Percentiles rank a stretch among this genome's conserved stretches.
Conservation (phyloP, 1,139 yeast genomes). For the Blastobotrys apis region DNA sequence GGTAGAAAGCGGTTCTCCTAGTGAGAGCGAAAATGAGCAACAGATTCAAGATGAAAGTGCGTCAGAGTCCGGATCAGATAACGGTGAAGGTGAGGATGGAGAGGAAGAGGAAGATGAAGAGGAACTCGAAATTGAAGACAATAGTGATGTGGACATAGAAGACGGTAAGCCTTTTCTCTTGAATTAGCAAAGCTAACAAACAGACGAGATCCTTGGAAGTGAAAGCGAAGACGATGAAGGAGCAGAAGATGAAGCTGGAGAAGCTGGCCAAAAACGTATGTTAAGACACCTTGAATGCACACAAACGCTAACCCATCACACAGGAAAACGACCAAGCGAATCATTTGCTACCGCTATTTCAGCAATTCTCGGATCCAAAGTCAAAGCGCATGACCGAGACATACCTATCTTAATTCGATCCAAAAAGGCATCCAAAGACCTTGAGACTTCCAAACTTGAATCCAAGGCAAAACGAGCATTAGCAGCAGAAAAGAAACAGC, state of each 20-base stretch:
- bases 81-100: constrained; percentile 15
- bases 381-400: constrained; percentile 81
- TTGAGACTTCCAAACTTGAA: constrained; percentile 79
- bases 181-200: background rate
- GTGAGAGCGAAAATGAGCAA: background rate
- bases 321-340: constrained; percentile 47
- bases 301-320: background rate
- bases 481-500: constrained; percentile 64
- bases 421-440: constrained; percentile 57
- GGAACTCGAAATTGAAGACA: constrained; percentile 19
- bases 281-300: background rate
- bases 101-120: constrained; percentile 1
- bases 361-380: constrained; percentile 77
- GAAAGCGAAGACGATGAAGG: constrained; percentile 7
- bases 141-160: constrained; percentile 20
- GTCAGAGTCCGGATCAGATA: background rate
- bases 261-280: constrained; percentile 35
- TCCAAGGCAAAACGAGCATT: constrained; percentile 73
- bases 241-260: constrained; percentile 13
- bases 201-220: background rate
- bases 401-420: constrained; percentile 86
- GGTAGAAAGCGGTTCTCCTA: background rate
- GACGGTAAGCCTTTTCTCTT: constrained; percentile 13
- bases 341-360: constrained; percentile 77
- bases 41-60: background rate